These are phyloP conservation scores for Pachyrhizus erosus DNA, from an alignment of 306 rosid genomes.

Conservation along the genomic window DNA sequence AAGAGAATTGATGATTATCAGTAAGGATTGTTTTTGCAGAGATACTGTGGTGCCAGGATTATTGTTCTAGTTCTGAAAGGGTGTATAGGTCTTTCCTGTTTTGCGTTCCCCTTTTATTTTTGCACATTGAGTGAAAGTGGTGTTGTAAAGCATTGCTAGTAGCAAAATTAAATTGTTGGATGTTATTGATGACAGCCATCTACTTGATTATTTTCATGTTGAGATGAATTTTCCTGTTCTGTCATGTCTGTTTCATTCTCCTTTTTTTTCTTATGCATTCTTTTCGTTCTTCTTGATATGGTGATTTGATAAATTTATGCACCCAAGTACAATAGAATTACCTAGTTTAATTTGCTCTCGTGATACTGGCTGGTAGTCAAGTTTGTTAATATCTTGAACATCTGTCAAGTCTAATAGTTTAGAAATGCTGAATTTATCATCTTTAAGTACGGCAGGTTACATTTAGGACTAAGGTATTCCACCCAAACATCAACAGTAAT, in stretches of 20 bases:
- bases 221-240: neutral
- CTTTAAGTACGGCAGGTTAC: conserved; percentile 67
- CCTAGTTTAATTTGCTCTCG: neutral
- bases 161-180: neutral
- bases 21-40: neutral
- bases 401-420: neutral
- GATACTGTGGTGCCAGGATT: neutral
- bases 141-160: neutral
- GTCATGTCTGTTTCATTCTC: neutral
- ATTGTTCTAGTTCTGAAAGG: neutral
- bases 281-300: neutral
- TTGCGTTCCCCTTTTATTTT: neutral
- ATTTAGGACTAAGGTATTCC: conserved; percentile 94
- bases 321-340: neutral
- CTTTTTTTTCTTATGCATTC: neutral
- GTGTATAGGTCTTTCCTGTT: neutral
- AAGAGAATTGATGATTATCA: neutral
- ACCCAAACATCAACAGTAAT: conserved; percentile 88
- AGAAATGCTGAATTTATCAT: neutral
- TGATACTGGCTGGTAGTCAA: neutral
- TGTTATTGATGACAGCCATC: neutral
- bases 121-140: neutral
- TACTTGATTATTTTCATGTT: neutral
- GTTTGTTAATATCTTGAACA: neutral
- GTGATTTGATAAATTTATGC: neutral